These are phyloP conservation scores for Isabelozyma heimii DNA, from an alignment of 805 yeast genomes.

Conservation along the genomic window DNA sequence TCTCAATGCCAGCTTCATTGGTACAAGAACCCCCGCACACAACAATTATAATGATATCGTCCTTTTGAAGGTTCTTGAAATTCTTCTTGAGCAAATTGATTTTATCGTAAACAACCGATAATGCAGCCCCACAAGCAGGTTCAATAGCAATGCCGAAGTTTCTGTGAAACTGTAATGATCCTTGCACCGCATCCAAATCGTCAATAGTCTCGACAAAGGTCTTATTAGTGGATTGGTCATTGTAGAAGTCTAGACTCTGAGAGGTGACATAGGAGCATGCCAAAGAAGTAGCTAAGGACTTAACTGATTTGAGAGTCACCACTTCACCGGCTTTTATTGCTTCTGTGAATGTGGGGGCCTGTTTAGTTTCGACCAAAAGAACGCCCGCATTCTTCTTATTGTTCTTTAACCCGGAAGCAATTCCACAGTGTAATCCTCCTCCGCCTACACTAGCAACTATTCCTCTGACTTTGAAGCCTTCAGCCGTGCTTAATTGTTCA, in stretches of 20 bases:
- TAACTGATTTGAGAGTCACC: conserved; percentile 43
- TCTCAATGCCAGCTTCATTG: conserved; percentile 8
- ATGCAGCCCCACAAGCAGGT: conserved; percentile 74
- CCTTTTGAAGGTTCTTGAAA: conserved; percentile 25
- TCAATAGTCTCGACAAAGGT: conserved; percentile 27
- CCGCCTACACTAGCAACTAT: conserved; percentile 58
- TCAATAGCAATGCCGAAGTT: conserved; percentile 56
- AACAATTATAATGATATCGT: conserved; percentile 49
- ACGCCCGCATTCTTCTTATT: conserved; percentile 20
- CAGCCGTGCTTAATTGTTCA: conserved; percentile 17
- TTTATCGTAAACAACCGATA: conserved; percentile 49
- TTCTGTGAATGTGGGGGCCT: conserved; percentile 56
- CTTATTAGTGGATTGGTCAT: conserved; percentile 6
- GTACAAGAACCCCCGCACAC: conserved; percentile 51
- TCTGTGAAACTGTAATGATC: conserved; percentile 48
- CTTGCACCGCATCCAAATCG: conserved; percentile 55
- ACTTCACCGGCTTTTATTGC: conserved; percentile 47
- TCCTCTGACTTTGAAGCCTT: conserved; percentile 31
- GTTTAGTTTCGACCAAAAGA: conserved; percentile 56
- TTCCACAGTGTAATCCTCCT: conserved; percentile 56
- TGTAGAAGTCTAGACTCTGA: conserved; percentile 43
- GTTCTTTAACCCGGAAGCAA: conserved; percentile 43
- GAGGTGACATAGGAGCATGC: conserved; percentile 60
- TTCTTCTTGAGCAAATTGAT: conserved; percentile 20
- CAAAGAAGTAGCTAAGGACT: conserved; percentile 61